Conservation (phyloP, 192 early-diverging fungal species). For the Rhizophagus sp. region DNA sequence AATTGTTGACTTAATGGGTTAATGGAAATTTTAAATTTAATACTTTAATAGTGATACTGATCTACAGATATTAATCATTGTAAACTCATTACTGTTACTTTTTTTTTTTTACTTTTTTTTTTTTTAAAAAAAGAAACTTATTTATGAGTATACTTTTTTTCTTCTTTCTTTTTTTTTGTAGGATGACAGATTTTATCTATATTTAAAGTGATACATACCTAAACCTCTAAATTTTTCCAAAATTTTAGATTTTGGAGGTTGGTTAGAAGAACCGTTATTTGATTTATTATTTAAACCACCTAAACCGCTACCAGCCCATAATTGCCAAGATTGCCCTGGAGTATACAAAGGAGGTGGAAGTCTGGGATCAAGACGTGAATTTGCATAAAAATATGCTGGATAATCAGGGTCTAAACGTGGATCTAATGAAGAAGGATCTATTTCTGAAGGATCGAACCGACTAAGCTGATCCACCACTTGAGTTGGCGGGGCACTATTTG, state of each 20-base stretch:
- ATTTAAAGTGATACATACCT: slow-evolving; percentile 19
- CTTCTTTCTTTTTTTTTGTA: no score
- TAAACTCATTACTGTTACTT: no score
- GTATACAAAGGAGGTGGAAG: slow-evolving; percentile 60
- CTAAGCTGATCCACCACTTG: slow-evolving; percentile 57
- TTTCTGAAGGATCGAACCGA: slow-evolving; percentile 40
- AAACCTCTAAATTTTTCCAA: slow-evolving; percentile 29
- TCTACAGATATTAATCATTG: no score
- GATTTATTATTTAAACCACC: slow-evolving; percentile 35
- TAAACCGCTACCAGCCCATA: slow-evolving; percentile 42
- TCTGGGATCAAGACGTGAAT: slow-evolving; percentile 61
- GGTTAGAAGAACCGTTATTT: slow-evolving; percentile 14
- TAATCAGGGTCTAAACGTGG: slow-evolving; percentile 67
- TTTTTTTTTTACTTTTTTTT: no score
- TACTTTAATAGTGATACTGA: no score
- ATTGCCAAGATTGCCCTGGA: slow-evolving; percentile 70
- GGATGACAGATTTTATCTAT: background rate
- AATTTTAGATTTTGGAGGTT: slow-evolving; percentile 23
- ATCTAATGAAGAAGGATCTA: slow-evolving; percentile 46
- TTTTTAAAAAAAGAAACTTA: no score
- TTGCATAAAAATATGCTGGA: slow-evolving; percentile 57
- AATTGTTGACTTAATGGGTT: background rate
- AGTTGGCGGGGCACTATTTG: slow-evolving; percentile 78
- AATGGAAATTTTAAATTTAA: no score
- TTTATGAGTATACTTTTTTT: no score